These are phyloP conservation scores for Betula pendula DNA, from an alignment of 306 rosid species.

Conservation along the genomic window DNA sequence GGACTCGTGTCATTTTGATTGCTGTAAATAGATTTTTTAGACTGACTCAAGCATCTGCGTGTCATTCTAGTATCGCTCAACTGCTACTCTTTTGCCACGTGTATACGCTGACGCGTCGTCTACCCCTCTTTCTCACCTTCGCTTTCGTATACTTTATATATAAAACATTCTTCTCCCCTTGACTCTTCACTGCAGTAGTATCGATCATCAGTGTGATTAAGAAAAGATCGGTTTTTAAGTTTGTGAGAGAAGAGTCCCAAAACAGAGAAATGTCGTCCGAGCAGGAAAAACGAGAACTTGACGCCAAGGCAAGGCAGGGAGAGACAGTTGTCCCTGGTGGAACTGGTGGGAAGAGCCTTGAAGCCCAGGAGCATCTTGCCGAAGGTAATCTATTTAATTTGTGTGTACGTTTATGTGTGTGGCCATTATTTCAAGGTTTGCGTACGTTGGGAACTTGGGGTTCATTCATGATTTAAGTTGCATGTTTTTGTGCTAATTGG, in stretches of 20 bases:
- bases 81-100: conserved; percentile 21
- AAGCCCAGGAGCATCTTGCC: conserved; percentile 80
- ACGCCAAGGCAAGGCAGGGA: conserved; percentile 56
- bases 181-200: not conserved
- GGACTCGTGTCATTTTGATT: conserved; percentile 10
- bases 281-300: conserved; percentile 53
- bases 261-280: conserved; percentile 47
- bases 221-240: not conserved
- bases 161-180: not conserved
- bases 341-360: conserved; percentile 77
- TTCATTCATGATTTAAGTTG: not conserved
- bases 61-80: not conserved
- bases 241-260: not conserved
- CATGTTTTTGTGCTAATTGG: not conserved
- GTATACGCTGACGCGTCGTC: conserved; percentile 18
- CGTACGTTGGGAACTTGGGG: too few relatives aligned
- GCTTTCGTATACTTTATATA: not conserved
- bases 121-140: not conserved
- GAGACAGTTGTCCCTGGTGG: conserved; percentile 81
- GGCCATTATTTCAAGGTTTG: too few relatives aligned
- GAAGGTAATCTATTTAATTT: conserved; percentile 50
- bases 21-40: not conserved
- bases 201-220: not conserved
- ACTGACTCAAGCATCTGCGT: conserved; percentile 4
- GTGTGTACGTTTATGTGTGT: not conserved